Conservation (phyloP, 108 stramenopile genomes). For the Nannochloropsis oceanica region DNA sequence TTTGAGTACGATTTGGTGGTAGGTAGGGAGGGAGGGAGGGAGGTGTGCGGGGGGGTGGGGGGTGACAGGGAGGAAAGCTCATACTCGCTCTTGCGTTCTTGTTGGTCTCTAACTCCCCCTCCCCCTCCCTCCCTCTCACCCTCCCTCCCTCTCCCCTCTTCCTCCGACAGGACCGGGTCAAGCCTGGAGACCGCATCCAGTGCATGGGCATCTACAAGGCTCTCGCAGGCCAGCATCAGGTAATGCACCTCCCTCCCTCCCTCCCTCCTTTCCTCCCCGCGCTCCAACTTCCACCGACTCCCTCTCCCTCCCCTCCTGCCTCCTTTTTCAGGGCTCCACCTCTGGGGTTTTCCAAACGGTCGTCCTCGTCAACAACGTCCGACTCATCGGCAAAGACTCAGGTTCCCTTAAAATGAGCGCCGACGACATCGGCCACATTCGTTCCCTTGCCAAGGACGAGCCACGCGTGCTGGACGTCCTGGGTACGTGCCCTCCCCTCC, state of each 20-base stretch:
- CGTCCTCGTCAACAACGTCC: constrained; percentile 82
- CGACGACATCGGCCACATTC: constrained; percentile 62
- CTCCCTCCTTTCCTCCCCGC: background rate
- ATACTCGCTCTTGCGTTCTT: no score
- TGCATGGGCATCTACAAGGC: constrained; percentile 54
- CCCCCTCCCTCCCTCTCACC: no score
- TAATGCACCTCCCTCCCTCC: background rate
- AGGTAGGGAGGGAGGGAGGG: background rate
- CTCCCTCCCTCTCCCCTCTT: background rate
- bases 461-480: constrained; percentile 45
- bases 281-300: background rate
- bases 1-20: constrained; percentile 27
- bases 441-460: constrained; percentile 49
- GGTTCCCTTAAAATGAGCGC: constrained; percentile 54
- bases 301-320: background rate
- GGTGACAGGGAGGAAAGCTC: background rate
- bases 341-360: constrained; percentile 80
- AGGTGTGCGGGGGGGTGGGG: no score
- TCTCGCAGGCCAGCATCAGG: background rate
- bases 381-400: constrained; percentile 68
- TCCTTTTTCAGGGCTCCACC: constrained; percentile 28
- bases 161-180: constrained; percentile 57
- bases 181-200: constrained; percentile 90
- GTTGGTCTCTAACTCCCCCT: no score
- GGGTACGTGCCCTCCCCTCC: background rate